phyloP scores from a whole-genome alignment of 805 yeast genomes.

The Wickerhamiella siamensis region DNA sequence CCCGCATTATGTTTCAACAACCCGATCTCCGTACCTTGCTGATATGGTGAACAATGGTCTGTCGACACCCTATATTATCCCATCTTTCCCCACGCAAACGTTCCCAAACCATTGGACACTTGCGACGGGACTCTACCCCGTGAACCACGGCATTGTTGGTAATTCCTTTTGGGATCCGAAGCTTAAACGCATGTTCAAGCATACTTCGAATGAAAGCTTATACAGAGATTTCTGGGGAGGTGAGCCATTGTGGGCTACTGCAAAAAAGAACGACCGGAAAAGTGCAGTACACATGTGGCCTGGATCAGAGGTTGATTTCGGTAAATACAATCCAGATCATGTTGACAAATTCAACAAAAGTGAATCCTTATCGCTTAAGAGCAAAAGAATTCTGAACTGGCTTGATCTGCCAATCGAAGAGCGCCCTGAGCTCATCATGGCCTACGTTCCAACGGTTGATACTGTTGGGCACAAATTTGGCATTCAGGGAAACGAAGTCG shows the following conservation, averaged over 20 bases:
- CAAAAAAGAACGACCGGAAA: slow-evolving; percentile 42
- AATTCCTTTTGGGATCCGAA: slow-evolving; percentile 61
- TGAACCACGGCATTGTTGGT: slow-evolving; percentile 76
- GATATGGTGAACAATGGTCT: slow-evolving; percentile 40
- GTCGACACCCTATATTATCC: slow-evolving; percentile 64
- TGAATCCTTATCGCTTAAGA: slow-evolving; percentile 45
- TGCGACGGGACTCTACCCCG: slow-evolving; percentile 73
- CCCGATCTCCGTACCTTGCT: slow-evolving; percentile 59
- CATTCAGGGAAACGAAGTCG: slow-evolving; percentile 43
- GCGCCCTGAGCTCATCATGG: slow-evolving; percentile 64
- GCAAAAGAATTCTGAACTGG: slow-evolving; percentile 47
- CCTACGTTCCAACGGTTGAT: slow-evolving; percentile 73
- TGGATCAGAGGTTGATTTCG: slow-evolving; percentile 63
- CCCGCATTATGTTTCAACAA: slow-evolving; percentile 62
- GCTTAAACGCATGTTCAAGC: slow-evolving; percentile 41
- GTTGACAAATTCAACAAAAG: slow-evolving; percentile 52
- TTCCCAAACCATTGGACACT: slow-evolving; percentile 89
- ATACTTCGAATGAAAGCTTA: slow-evolving; percentile 42
- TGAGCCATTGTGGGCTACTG: slow-evolving; percentile 78
- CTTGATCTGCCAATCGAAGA: slow-evolving; percentile 34
- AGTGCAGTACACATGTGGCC: slow-evolving; percentile 96
- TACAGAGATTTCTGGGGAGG: slow-evolving; percentile 74
- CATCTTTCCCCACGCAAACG: slow-evolving; percentile 79
- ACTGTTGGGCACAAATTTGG: slow-evolving; percentile 65
- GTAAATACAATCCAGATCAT: slow-evolving; percentile 35